These are phyloP conservation scores for Scytalidium lignicola DNA, from an alignment of 2,329 filamentous ascomycete genomes.

Conservation along the genomic window DNA sequence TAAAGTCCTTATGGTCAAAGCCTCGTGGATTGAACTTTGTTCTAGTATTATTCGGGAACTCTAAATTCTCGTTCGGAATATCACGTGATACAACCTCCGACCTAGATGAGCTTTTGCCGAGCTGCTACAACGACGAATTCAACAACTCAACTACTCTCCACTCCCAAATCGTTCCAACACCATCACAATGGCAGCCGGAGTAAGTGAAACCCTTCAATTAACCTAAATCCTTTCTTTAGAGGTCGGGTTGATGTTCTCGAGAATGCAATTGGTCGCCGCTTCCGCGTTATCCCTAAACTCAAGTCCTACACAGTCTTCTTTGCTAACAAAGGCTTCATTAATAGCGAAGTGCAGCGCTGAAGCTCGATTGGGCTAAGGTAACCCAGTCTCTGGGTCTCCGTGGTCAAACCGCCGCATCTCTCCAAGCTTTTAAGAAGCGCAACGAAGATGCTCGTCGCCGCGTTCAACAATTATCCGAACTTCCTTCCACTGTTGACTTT, in stretches of 20 bases:
- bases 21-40: no score
- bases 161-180: constrained; percentile 43
- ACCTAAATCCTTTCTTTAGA: constrained; percentile 7
- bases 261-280: neutral
- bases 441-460: constrained; percentile 98
- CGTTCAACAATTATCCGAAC: constrained; percentile 76
- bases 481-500: constrained; percentile 87
- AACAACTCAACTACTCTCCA: constrained; percentile 40
- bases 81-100: constrained; percentile 17
- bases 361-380: constrained; percentile 98
- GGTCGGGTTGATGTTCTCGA: neutral
- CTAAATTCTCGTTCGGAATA: neutral
- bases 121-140: constrained; percentile 13
- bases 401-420: constrained; percentile 85
- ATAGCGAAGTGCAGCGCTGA: constrained; percentile 96
- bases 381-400: constrained; percentile 91
- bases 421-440: constrained; percentile 98
- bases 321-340: constrained; percentile 18
- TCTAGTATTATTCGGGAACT: no score
- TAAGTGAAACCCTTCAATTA: constrained; percentile 43
- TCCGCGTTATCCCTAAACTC: constrained; percentile 15
- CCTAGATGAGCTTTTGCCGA: constrained; percentile 12
- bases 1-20: no score
- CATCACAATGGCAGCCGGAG: constrained; percentile 60
- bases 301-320: constrained; percentile 3